phyloP scores from a whole-genome alignment of 495 filamentous ascomycete genomes.

The Annulohypoxylon nitens region DNA sequence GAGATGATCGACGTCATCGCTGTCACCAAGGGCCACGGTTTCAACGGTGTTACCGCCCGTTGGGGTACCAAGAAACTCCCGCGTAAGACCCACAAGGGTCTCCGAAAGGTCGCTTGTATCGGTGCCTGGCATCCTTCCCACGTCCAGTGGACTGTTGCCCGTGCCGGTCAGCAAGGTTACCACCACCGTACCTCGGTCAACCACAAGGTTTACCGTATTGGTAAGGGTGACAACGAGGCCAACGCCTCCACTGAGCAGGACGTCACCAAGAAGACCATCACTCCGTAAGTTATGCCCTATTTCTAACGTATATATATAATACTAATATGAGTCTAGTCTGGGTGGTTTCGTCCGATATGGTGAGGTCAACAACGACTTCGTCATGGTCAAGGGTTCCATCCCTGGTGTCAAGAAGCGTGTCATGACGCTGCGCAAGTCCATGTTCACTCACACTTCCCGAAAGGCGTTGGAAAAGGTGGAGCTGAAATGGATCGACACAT shows the following conservation, averaged over 20 bases:
- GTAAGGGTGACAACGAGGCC: constrained; percentile 85
- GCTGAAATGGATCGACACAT: constrained; percentile 99
- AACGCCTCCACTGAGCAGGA: constrained; percentile 97
- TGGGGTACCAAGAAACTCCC: constrained; percentile 99
- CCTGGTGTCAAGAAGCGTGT: constrained; percentile 99
- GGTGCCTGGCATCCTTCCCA: constrained; percentile 99
- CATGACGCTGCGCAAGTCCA: constrained; percentile 98
- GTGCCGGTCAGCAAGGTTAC: constrained; percentile 99
- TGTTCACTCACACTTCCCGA: constrained; percentile 96
- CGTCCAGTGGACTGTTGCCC: constrained; percentile 99
- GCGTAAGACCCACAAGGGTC: constrained; percentile 99
- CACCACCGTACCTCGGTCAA: constrained; percentile 99
- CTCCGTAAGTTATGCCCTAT: constrained; percentile 82
- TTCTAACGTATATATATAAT: background rate
- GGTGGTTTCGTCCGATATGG: constrained; percentile 99
- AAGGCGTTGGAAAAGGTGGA: constrained; percentile 98
- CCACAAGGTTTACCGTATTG: constrained; percentile 99
- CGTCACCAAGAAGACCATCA: constrained; percentile 98
- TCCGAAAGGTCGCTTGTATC: constrained; percentile 99
- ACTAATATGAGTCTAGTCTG: constrained; percentile 71
- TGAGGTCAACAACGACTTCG: constrained; percentile 99
- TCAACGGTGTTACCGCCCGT: constrained; percentile 94
- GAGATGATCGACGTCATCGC: constrained; percentile 99
- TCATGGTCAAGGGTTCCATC: constrained; percentile 97
- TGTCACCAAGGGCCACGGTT: constrained; percentile 99